Conservation (phyloP, 176 grass and related monocot genomes). For the Oryza glumipatula region DNA sequence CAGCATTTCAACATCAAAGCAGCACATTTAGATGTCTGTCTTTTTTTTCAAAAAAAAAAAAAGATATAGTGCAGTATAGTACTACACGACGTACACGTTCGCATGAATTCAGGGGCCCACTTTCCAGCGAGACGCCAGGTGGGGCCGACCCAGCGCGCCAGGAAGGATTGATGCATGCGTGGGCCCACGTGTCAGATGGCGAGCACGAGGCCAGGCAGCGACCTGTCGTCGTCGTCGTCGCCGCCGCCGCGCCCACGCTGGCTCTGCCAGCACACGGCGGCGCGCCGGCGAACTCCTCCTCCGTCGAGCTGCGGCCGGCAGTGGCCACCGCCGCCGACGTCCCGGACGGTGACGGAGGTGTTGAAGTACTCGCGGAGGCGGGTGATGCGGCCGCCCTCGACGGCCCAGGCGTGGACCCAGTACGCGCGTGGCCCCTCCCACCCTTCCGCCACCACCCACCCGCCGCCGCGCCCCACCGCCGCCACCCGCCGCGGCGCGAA, state of each 20-base stretch:
- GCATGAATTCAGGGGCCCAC: too few relatives aligned
- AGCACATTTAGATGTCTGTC: too few relatives aligned
- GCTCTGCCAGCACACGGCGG: slow-evolving; percentile 39
- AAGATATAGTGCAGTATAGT: too few relatives aligned
- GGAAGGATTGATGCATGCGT: not conserved
- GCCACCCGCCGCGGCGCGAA: slow-evolving; percentile 25
- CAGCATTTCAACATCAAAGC: too few relatives aligned
- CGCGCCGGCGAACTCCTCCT: not conserved
- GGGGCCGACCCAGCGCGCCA: too few relatives aligned
- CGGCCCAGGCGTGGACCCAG: slow-evolving; percentile 57
- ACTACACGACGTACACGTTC: too few relatives aligned
- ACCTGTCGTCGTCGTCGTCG: not conserved
- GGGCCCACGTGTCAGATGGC: slow-evolving; percentile 33
- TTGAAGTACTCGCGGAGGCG: slow-evolving; percentile 59
- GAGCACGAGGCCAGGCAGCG: slow-evolving; percentile 45
- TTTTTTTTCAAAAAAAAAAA: too few relatives aligned
- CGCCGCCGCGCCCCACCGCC: slow-evolving; percentile 23
- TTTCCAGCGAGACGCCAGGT: too few relatives aligned
- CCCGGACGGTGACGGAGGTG: slow-evolving; percentile 38
- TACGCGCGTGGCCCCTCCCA: slow-evolving; percentile 51
- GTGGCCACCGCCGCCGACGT: not conserved
- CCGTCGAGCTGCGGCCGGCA: not conserved
- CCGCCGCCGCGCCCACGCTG: not conserved
- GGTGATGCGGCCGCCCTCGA: slow-evolving; percentile 48
- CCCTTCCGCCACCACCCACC: slow-evolving; percentile 56